Base-by-base conservation (phyloP, 2,329 filamentous ascomycete species). In the Parastagonospora nodorum region DNA sequence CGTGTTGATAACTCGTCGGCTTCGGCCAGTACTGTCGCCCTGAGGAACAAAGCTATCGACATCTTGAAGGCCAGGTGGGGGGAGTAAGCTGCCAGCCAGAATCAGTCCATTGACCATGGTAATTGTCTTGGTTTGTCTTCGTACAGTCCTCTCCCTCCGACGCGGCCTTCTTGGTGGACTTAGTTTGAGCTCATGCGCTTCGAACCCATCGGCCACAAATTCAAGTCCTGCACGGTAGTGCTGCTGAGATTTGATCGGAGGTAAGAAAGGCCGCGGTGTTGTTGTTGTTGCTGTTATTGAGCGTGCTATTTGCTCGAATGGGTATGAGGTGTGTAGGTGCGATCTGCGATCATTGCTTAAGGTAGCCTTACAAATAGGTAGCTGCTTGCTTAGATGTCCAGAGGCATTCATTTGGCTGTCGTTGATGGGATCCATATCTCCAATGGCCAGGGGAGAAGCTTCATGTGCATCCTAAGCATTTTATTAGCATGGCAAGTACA, bases 351-450 rank as follows among this genome's bases (percentile, higher is more conserved):
- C n/a, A 9, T 16, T 36, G 10, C 33, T 36, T 8, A 24, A 24
- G 6, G 3, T 24, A 44, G 28, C 6, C 8, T n/a, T 31, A 27
- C 16, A 12, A 19, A 36, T 37, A 44, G 31, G 4, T 5, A 32
- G 14, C n/a, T 11, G 28, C 12, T 9, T 15, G 11, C 38, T n/a
- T 36, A 14, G 29, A 4, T 14, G 8, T 9, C 16, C 33, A 12
- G 12, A 31, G 28, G 30, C 12, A 5, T 8, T 8, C 4, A 33
- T 29, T 9, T 68, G 61, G 27, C 39, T 63, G n/a, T 71, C 63
- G 35, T 69, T 54, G 41, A 70, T 68, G 2, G 69, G 60, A 44
- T 71, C 69, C 16, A 35, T 31, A 2, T 55, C 48, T 24, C 45
- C 47, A 16, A 59, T 57, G 19, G 45, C 41, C 12, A n/a, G 19